Base-by-base conservation (phyloP, 108 stramenopile species). In the Cyclostephanos tholiformis region DNA sequence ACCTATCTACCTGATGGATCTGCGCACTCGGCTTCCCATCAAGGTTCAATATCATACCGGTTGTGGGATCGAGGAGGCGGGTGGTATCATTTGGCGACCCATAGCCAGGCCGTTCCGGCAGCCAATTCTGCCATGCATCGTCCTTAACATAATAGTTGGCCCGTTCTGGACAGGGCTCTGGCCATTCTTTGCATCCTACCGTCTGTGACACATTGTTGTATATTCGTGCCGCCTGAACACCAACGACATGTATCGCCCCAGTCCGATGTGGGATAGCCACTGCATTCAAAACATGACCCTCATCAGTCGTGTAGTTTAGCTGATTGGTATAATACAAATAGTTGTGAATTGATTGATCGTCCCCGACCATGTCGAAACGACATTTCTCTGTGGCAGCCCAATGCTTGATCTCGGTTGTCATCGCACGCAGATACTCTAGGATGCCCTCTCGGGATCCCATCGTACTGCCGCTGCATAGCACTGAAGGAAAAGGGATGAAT, bases 321-420 rank as follows among this genome's bases (percentile, higher is more conserved):
- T 76, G 43, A 25, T 86, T 86, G 17, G 86, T 74, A 57, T 93
- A 93, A 74, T 69, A 93, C 56, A 93, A 65, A 59, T 87, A 90
- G 64, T 93, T 93, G 78, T 93, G 91, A 69, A 93, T 89, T n/a
- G 80, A 79, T 75, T 93, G 91, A 55, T 92, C 82, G 51, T 82
- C 82, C 7, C 72, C 91, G 19, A 74, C 55, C 67, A 76, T 89
- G 23, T 79, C 65, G 44, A 74, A 65, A 23, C 86, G 80, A 58
- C 87, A 87, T 29, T 89, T 84, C 49, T 67, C 60, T 64, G 75
- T 50, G 19, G 50, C 52, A 22, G 77, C 88, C 91, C 89, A 90
- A 17, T 52, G 57, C 30, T 82, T 74, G 72, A 93, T 87, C 81
- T 93, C 91, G 38, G 75, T 69, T 72, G 77, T 63, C 87, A 93